A percentile compares a stretch with the other conserved stretches of the same genome.
phyloP scores from a whole-genome alignment of 108 stramenopile species.

The Nitzschia palea region DNA sequence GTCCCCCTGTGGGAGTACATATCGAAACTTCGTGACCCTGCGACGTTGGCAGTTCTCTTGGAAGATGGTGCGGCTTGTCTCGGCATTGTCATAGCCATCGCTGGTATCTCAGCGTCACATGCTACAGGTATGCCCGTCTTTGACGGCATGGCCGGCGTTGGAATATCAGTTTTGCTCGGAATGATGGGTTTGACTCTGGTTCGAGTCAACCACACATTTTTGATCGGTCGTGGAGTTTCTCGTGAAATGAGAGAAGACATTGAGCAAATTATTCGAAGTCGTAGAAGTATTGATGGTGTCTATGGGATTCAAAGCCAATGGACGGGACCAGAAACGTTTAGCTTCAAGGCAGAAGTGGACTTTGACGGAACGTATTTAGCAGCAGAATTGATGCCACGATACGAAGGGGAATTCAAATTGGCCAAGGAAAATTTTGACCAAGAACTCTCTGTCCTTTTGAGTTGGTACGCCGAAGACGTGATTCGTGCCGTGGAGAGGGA shows the following conservation, averaged over 20 bases:
- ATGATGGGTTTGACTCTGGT: constrained; percentile 86
- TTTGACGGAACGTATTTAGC: constrained; percentile 98
- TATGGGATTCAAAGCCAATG: constrained; percentile 92
- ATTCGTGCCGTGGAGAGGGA: constrained; percentile 94
- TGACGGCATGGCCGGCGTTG: constrained; percentile 91
- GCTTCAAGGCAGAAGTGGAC: constrained; percentile 98
- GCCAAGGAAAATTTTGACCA: constrained; percentile 64
- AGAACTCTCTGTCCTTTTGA: constrained; percentile 85
- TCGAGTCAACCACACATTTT: constrained; percentile 87
- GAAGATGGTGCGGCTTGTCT: constrained; percentile 97
- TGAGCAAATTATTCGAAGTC: constrained; percentile 73
- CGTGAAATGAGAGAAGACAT: constrained; percentile 82
- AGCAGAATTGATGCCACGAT: constrained; percentile 87
- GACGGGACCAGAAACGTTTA: constrained; percentile 96
- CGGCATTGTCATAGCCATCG: constrained; percentile 91
- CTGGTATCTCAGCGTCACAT: constrained; percentile 88
- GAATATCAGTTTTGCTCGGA: constrained; percentile 85
- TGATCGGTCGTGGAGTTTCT: constrained; percentile 94
- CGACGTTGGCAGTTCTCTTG: constrained; percentile 91
- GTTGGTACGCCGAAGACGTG: constrained; percentile 98
- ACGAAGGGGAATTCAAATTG: constrained; percentile 59
- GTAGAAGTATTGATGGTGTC: constrained; percentile 87
- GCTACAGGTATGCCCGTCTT: constrained; percentile 77
- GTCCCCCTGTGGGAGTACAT: constrained; percentile 64
- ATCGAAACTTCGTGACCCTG: constrained; percentile 88